These are phyloP conservation scores for Eucalyptus melliodora DNA, from an alignment of 345 rosid genomes.

Conservation along the genomic window DNA sequence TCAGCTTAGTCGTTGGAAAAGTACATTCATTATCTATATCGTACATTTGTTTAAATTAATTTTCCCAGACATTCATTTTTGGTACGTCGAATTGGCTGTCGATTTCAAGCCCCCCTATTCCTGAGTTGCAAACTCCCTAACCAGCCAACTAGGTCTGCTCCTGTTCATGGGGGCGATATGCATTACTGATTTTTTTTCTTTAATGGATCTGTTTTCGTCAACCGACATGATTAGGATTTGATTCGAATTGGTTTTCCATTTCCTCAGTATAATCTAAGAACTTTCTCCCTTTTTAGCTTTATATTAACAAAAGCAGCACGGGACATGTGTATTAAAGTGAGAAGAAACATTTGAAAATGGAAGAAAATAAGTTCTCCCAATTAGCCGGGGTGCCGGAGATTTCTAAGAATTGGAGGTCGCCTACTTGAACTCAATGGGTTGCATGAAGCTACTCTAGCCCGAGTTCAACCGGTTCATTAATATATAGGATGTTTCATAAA, in stretches of 20 bases:
- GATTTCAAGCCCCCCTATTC: background rate
- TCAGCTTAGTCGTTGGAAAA: background rate
- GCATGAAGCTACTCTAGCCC: background rate
- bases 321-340: background rate
- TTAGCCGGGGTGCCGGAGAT: background rate
- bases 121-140: background rate
- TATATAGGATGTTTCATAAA: background rate
- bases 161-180: background rate
- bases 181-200: background rate
- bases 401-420: background rate
- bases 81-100: background rate
- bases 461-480: background rate
- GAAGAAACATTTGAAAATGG: background rate
- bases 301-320: background rate
- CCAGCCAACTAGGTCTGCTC: background rate
- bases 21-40: background rate
- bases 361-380: background rate
- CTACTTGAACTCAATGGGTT: background rate
- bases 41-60: background rate
- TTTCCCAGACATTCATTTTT: background rate
- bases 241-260: background rate
- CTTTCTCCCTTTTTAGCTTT: background rate
- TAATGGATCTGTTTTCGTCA: background rate
- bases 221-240: background rate
- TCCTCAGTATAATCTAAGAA: background rate